Base-by-base conservation (phyloP, 78 protist species). In the slime mould (Dictyostelium discoideum) region DNA sequence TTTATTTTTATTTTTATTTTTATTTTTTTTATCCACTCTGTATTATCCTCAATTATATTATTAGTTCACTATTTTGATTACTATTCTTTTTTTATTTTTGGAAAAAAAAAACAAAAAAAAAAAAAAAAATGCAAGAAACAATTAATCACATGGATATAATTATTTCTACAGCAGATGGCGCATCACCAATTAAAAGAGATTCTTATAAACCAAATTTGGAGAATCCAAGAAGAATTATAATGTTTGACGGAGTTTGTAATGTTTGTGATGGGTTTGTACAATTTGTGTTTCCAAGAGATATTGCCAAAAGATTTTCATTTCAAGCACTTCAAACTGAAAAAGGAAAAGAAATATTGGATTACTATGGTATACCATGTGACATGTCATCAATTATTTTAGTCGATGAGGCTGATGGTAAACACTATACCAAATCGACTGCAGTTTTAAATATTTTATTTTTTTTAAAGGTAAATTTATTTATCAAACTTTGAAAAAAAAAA, bases 241-340 rank as follows among this genome's bases (percentile, higher is more conserved):
- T 79, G 50, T 79, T 79, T 79, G 84, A 79, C n/a, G 96, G 96
- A 74, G 87, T 93, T 44, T 93, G 96, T 42, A 93, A 93, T 93
- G 85, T 93, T 10, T 93, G 96, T 26, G 96, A 93, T 77, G 93
- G 88, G 0, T 82, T 93, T 57, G 92, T 93, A 3, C 92, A 87
- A 37, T 85, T 93, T 84, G 93, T 93, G 2, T 87, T 74, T 20
- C 92, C 93, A 44, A 48, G 88, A n/a, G 96, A 93, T n/a, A 39
- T 46, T 20, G 14, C 81, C 16, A 85, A 93, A 29, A 39, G 40
- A 3, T 85, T 93, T 16, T 74, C 80, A 1, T 93, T 39, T 26
- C 93, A 87, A 54, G 94, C 96, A 24, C 87, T 93, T 3, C 96
- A 93, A 79, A 84, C 96, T 24, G 76, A 80, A 50, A 93, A 84